phyloP scores from a whole-genome alignment of 1,284 basidiomycete genomes.

The Sanghuangporus weigelae region DNA sequence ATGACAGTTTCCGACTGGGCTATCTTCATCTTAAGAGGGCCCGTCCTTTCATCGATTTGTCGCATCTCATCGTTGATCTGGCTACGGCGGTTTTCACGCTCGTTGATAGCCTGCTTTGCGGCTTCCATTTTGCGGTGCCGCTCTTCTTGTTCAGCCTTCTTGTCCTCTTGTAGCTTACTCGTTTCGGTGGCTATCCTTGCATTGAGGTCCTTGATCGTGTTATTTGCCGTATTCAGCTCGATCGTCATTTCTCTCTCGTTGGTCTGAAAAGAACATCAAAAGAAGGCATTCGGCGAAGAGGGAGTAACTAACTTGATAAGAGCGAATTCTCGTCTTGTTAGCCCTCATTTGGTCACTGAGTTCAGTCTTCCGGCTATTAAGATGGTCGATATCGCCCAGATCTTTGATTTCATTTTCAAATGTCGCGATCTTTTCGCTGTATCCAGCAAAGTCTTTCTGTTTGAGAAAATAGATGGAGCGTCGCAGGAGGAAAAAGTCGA shows the following conservation, averaged over 20 bases:
- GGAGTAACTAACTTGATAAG: slow-evolving; percentile 38
- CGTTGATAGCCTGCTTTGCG: slow-evolving; percentile 42
- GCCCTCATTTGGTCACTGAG: slow-evolving; percentile 40
- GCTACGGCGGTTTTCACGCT: slow-evolving; percentile 24
- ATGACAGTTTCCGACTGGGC: slow-evolving; percentile 30
- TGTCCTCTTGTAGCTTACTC: slow-evolving; percentile 48
- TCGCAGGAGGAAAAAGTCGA: not conserved
- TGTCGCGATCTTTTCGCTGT: slow-evolving; percentile 41
- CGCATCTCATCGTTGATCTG: slow-evolving; percentile 29
- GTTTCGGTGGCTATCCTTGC: slow-evolving; percentile 52
- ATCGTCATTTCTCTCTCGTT: slow-evolving; percentile 44
- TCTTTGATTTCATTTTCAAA: slow-evolving; percentile 43
- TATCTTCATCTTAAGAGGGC: slow-evolving; percentile 20
- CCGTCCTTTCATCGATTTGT: slow-evolving; percentile 26
- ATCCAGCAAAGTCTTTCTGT: slow-evolving; percentile 32
- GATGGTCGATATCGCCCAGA: slow-evolving; percentile 49
- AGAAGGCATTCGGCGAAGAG: slow-evolving; percentile 12
- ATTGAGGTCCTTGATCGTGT: slow-evolving; percentile 44
- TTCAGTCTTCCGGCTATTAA: slow-evolving; percentile 39
- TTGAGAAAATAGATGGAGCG: not conserved
- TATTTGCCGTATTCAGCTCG: slow-evolving; percentile 35
- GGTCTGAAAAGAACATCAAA: slow-evolving; percentile 29
- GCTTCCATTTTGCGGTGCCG: slow-evolving; percentile 17
- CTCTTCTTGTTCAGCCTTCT: slow-evolving; percentile 57
- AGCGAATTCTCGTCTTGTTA: slow-evolving; percentile 41